Evolutionary conservation across 2,329 filamentous ascomycete species (phyloP), one percentile per base, ranked within the genome.

Genomic region (Lasiodiplodia theobromae): DNA sequence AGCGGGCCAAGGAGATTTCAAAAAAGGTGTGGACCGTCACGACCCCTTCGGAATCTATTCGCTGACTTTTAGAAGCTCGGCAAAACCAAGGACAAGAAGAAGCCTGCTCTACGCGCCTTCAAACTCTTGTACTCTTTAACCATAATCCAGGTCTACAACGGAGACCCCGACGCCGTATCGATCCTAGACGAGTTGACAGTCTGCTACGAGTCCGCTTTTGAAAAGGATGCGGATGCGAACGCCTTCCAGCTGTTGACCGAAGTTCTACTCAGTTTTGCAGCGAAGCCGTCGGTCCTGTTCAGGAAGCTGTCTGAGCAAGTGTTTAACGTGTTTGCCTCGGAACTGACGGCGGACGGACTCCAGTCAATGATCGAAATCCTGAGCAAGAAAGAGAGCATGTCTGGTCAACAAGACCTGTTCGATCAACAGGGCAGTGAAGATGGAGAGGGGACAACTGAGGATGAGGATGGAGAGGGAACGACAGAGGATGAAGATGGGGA

Each of bases 331-430:
- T 97, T 97, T 77, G 91, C 92, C 3, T 82, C 87, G 16, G 88
- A 92, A 67, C 87, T 98, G 69, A 93, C 91, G 0, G 83, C 86
- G 5, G 88, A 91, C 68, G 92, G 92, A 0, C 80, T 98, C 67
- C 87, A 91, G 69, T 88, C 87, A 14, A 78, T 90, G 76, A 82
- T 85, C 0, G 88, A 92, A 71, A 90, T 96, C 2, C 83, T 99
- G 16, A 85, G 88, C 65, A 91, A 92, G 0, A 91, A 92, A 68
- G 96, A 98, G 79, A 96, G 88, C 74, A 83, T 91, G 44, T 89
- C 91, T 73, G 96, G 96, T 0, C 93, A 97, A 74, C 89, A 93
- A 75, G 91, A 94, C 71, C 85, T 99, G 21, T 99, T 98, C 79
- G 88, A 92, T 68, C 89, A 88, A 68, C 82, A 82, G 66, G 81